Evolutionary conservation across 805 yeast species (phyloP), one percentile per base, ranked within the genome.

Genomic region (Candida anglica): DNA sequence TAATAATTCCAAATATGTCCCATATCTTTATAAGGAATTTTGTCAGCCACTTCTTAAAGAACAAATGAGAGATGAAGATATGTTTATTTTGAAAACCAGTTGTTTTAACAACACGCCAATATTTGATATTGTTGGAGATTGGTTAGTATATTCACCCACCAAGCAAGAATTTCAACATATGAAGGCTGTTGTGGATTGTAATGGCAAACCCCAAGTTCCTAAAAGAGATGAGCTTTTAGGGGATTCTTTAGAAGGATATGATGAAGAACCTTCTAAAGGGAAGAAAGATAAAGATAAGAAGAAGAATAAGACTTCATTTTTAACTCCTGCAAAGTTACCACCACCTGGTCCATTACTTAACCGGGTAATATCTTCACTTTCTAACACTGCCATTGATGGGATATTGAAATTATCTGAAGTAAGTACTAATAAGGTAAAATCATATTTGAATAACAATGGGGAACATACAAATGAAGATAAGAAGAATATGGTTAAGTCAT

Each of bases 341-440:
- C 64, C 62, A 10, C 61, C 66, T 3, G 68, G 69, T 3, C 74
- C 76, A 2, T 53, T 76, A 24, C 56, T 73, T 22, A 66, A 67
- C 29, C 63, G 74, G 32, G 66, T 79, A 1, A 48, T 77, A 34
- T 66, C 71, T 8, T 59, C 66, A 11, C 44, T 79, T 10, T 73
- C 81, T 2, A 63, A 66, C 36, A 61, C 71, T 2, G 78, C 84
- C 0, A 51, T 77, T 13, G 84, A 75, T 50, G 69, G 74, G 9
- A 44, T 74, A 11, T 56, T 62, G 41, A 66, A 63, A 42, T 45
- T 78, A 6, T 64, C 80, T 0, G 78, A 75, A 37, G 61, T 70
- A 3, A 64, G 77, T 5, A 63, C 73, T 8, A 54, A 61, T 2
- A 73, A 69, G 31, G 43, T 75, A 18, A 66, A 58, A 28, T 53